Evolutionary conservation across 495 filamentous ascomycete genomes (phyloP), one percentile per base, ranked within the genome.

Genomic region (Sordaria brevicollis): DNA sequence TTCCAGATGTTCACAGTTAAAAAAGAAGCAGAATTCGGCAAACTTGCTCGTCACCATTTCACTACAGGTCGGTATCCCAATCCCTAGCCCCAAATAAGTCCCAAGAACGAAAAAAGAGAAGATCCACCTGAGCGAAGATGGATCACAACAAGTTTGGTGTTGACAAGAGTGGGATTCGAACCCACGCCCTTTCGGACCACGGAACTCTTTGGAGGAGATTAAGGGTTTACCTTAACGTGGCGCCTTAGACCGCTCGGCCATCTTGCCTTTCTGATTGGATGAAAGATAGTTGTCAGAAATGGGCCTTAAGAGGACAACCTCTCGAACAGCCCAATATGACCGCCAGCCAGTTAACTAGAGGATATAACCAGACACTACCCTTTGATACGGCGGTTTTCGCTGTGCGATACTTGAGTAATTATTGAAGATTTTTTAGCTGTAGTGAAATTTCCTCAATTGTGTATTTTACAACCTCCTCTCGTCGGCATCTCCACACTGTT

Each of bases 151-250:
- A n/a, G n/a, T n/a, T n/a, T n/a, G 5, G 7, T 15, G 8, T 8
- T 74, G 71, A 74, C 73, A 74, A 77, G 76, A 77, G 76, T 77
- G 76, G 76, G 74, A 77, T 77, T 77, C 76, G 76, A 77, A 74
- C 76, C 76, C 76, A 77, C 74, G 76, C 76, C 75, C 75, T 77
- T 77, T 77, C 75, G 75, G 75, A 77, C 74, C 68, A 72, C 70
- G 70, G 70, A 72, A 69, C 25, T 57, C 21, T 29, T n/a, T 0
- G 2, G 41, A 43, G n/a, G 17, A 8, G 39, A 43, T 21, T 57
- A 57, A 57, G 49, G 11, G 11, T 31, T 57, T 2, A 57, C 49
- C 49, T 31, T 57, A 57, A 57, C 49, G 49, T 57, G 49, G 49
- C 49, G 21, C 49, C 49, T 57, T 57, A 57, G 49, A 57, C 49